Base-by-base conservation (phyloP, 768 basidiomycete species). In the Favolaschia claudopus region DNA sequence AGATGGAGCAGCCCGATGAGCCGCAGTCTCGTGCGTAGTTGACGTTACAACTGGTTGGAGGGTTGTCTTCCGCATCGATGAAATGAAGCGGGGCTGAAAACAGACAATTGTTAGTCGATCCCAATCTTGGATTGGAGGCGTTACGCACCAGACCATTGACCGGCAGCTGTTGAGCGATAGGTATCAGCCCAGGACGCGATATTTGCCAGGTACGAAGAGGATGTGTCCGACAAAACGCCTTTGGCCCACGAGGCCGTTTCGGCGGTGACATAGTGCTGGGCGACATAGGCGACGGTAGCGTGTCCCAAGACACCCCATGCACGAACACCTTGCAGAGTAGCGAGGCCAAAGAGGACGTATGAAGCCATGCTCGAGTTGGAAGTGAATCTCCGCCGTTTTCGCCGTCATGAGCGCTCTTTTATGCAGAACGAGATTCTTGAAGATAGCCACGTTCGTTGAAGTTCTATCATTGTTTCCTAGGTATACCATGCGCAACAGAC, bases 21-120 rank as follows among this genome's bases (percentile, higher is more conserved):
- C 66, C 72, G 61, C 77, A 78, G 58, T 78, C 77, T 28, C 76
- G 74, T 0, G 66, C 55, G 44, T 71, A 65, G n/a, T 64, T 20
- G 10, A 78, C 76, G 8, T 74, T 74, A 67, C 77, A 79, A 10
- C 72, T 71, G 6, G 59, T 68, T 19, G 47, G 60, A 22, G 69
- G 67, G 28, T 71, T 72, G 54, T 63, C 67, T 45, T 75, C 64
- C 7, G 76, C 77, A 36, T 78, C 75, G 32, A 77, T 71, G 60
- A 72, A 78, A 55, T 77, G 77, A 46, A 74, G 65, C 1, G 68
- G 65, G n/a, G n/a, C n/a, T 2, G 69, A 61, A 19, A 69, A 62
- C n/a, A n/a, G n/a, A n/a, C n/a, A n/a, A n/a, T n/a, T n/a, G n/a
- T n/a, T n/a, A n/a, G n/a, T n/a, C n/a, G n/a, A 19, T 62, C 68